phyloP scores from a whole-genome alignment of 306 rosid species.

The Pterocarpus santalinus region DNA sequence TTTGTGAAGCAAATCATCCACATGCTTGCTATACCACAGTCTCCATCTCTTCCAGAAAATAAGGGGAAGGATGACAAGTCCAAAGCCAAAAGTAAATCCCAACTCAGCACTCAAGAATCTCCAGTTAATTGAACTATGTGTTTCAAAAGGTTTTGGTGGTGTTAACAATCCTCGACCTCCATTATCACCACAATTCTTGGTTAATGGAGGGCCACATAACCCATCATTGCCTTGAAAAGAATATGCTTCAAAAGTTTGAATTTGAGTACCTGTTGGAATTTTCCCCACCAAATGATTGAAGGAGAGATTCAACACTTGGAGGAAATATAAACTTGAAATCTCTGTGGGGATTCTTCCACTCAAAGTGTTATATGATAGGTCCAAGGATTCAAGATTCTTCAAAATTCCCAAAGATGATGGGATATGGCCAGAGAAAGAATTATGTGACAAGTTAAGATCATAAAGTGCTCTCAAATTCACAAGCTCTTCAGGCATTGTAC shows the following conservation, averaged over 20 bases:
- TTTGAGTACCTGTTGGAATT: not conserved
- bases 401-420: constrained; percentile 40
- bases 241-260: not conserved
- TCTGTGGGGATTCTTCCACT: constrained; percentile 23
- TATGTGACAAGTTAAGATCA: not conserved
- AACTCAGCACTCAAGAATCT: not conserved
- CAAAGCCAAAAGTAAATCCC: constrained; percentile 30
- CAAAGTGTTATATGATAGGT: constrained; percentile 42
- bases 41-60: not conserved
- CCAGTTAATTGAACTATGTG: not conserved
- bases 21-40: not conserved
- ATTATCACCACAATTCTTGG: not conserved
- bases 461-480: not conserved
- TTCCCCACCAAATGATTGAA: not conserved
- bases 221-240: constrained; percentile 35
- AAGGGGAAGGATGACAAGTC: not conserved
- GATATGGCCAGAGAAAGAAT: constrained; percentile 3
- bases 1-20: not conserved
- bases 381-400: constrained; percentile 39
- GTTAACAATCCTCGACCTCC: not conserved
- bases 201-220: constrained; percentile 35
- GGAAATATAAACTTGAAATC: constrained; percentile 17
- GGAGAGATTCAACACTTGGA: not conserved
- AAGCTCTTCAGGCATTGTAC: constrained; percentile 24
- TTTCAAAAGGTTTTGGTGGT: not conserved